A percentile compares a stretch with the other conserved stretches of the same genome.
Conservation (phyloP, 1,139 yeast genomes). For the Candida sanyaensis region DNA sequence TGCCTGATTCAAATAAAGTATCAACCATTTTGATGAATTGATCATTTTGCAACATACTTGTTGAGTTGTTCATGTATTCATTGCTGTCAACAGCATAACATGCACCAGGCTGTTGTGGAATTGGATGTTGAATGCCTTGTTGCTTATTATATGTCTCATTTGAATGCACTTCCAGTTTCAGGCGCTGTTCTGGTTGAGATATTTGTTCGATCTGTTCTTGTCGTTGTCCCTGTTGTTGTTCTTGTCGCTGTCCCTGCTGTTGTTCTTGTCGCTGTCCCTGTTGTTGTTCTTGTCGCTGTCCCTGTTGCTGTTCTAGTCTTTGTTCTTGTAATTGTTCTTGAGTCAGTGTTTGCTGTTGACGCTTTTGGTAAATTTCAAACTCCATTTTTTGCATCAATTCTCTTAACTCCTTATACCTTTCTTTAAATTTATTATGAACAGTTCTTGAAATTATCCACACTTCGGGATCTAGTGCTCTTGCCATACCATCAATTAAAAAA, state of each 20-base stretch:
- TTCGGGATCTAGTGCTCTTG: constrained; percentile 7
- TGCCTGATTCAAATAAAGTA: constrained; percentile 8
- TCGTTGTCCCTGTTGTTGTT: background rate
- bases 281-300: no score
- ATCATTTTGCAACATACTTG: constrained; percentile 5
- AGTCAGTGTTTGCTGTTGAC: background rate
- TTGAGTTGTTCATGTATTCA: background rate
- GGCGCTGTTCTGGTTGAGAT: constrained; percentile 3
- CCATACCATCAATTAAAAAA: constrained; percentile 6
- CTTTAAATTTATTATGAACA: constrained; percentile 8
- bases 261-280: no score
- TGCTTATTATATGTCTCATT: background rate
- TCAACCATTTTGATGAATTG: constrained; percentile 12
- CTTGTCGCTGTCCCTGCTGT: constrained; percentile 1
- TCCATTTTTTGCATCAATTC: constrained; percentile 6
- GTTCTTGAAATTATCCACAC: constrained; percentile 10
- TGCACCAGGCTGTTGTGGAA: background rate
- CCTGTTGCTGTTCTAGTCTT: no score
- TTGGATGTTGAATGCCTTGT: background rate
- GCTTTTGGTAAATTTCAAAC: background rate
- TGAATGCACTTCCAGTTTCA: background rate
- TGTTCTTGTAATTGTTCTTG: background rate
- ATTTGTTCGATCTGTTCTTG: background rate
- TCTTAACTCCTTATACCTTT: background rate
- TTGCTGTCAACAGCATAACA: background rate